Evolutionary conservation across 805 yeast species (phyloP).

Genomic region (Starmerella bacillaris): DNA sequence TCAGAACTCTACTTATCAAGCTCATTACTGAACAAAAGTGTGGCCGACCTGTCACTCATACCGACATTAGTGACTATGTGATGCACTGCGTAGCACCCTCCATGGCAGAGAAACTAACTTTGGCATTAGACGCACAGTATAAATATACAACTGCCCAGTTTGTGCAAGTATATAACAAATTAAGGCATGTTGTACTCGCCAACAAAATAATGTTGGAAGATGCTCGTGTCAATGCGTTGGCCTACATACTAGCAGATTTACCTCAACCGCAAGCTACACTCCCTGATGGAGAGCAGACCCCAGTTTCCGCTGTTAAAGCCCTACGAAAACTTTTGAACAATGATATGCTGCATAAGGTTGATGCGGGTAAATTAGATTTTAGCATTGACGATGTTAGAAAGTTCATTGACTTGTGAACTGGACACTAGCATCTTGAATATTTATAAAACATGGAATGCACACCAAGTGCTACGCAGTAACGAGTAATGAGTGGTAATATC

Average conservation of each 20-base stretch:
- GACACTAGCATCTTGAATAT: too few relatives aligned
- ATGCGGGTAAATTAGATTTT: neutral
- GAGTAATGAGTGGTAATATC: too few relatives aligned
- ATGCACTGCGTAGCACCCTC: conserved; percentile 15
- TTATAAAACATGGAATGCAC: too few relatives aligned
- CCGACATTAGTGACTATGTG: conserved; percentile 17
- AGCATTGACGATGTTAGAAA: neutral
- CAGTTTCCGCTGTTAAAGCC: neutral
- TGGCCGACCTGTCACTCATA: conserved; percentile 12
- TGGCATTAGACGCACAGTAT: conserved; percentile 16
- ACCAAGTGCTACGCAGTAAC: too few relatives aligned
- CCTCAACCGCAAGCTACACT: neutral
- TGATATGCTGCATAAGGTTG: neutral
- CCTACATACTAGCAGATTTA: neutral
- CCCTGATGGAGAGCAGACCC: neutral
- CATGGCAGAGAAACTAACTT: conserved; percentile 12
- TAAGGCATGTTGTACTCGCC: conserved; percentile 15
- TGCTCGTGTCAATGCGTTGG: conserved; percentile 11
- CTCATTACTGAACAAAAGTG: conserved; percentile 10
- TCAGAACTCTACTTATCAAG: conserved; percentile 11
- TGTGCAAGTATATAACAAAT: conserved; percentile 14
- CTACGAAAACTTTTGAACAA: neutral
- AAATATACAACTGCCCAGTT: conserved; percentile 17
- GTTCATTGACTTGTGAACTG: neutral
- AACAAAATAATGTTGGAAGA: conserved; percentile 13